phyloP scores from a whole-genome alignment of 805 yeast genomes.

The Wickerhamomyces chambardii region DNA sequence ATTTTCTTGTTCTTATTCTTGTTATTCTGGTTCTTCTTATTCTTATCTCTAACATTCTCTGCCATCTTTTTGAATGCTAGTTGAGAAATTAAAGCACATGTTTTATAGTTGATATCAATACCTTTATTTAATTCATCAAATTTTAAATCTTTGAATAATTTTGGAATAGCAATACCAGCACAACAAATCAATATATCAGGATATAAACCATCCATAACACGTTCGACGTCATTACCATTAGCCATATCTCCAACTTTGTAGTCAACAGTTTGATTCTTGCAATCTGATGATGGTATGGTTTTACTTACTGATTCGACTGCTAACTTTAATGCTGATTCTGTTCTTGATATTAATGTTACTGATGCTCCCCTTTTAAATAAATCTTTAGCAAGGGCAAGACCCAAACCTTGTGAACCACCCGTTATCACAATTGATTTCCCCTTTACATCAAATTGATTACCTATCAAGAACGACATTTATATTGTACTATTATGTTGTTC shows the following conservation, averaged over 20 bases:
- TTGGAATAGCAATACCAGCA: slow-evolving; percentile 83
- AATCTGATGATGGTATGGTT: slow-evolving; percentile 14
- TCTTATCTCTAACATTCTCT: slow-evolving; percentile 15
- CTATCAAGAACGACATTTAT: neutral
- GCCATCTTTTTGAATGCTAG: slow-evolving; percentile 37
- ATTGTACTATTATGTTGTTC: too few species aligned
- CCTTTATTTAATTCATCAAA: slow-evolving; percentile 52
- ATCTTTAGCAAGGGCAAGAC: slow-evolving; percentile 63
- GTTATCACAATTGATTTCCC: slow-evolving; percentile 43
- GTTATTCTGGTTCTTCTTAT: too few species aligned
- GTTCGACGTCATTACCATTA: slow-evolving; percentile 37
- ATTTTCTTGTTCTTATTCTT: too few species aligned
- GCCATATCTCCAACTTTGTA: slow-evolving; percentile 63
- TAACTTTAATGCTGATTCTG: slow-evolving; percentile 43
- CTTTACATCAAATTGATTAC: neutral
- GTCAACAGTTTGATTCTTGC: slow-evolving; percentile 2
- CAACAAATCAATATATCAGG: slow-evolving; percentile 80
- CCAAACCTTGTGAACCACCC: slow-evolving; percentile 95
- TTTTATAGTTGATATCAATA: slow-evolving; percentile 58
- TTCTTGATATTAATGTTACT: slow-evolving; percentile 72
- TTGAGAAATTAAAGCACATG: slow-evolving; percentile 68
- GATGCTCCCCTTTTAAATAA: slow-evolving; percentile 46
- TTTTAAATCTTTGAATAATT: slow-evolving; percentile 61
- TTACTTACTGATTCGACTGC: slow-evolving; percentile 37
- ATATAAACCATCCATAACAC: slow-evolving; percentile 29